A percentile compares a stretch with the other conserved stretches of the same genome.
These are phyloP conservation scores for Trametes coccinea DNA, from an alignment of 768 basidiomycete genomes.

Conservation along the genomic window DNA sequence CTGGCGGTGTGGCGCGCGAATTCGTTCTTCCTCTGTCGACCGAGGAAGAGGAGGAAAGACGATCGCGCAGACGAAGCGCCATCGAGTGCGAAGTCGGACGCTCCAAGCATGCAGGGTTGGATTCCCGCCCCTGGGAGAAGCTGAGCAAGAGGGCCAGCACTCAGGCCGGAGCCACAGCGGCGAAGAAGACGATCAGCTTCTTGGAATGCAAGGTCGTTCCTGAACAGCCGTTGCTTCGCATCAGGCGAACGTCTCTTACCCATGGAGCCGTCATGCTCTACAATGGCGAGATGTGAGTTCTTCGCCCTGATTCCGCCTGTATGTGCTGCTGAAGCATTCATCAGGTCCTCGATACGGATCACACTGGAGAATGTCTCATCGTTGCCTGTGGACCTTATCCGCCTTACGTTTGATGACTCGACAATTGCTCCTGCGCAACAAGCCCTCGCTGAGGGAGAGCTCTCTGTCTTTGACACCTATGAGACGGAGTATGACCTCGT, in stretches of 20 bases:
- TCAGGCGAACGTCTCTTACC: constrained; percentile 85
- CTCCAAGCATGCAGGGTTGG: constrained; percentile 73
- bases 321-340: constrained; percentile 14
- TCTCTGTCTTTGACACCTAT: constrained; percentile 84
- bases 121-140: constrained; percentile 64
- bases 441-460: constrained; percentile 73
- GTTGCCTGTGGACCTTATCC: constrained; percentile 81
- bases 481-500: constrained; percentile 86
- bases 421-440: constrained; percentile 77
- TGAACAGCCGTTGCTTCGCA: constrained; percentile 84
- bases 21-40: constrained; percentile 76
- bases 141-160: constrained; percentile 41
- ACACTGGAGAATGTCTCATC: constrained; percentile 89
- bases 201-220: constrained; percentile 83
- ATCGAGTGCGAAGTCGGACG: constrained; percentile 67
- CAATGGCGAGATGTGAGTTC: constrained; percentile 82
- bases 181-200: constrained; percentile 46
- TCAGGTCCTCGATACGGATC: constrained; percentile 79
- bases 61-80: constrained; percentile 56
- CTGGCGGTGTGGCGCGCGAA: constrained; percentile 68
- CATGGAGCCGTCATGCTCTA: constrained; percentile 96
- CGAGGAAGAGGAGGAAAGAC: constrained; percentile 66
- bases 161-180: constrained; percentile 23
- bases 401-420: constrained; percentile 88
- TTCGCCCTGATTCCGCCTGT: neutral